Conservation (phyloP, 2,329 filamentous ascomycete species). For the Exophiala aquamarina region DNA sequence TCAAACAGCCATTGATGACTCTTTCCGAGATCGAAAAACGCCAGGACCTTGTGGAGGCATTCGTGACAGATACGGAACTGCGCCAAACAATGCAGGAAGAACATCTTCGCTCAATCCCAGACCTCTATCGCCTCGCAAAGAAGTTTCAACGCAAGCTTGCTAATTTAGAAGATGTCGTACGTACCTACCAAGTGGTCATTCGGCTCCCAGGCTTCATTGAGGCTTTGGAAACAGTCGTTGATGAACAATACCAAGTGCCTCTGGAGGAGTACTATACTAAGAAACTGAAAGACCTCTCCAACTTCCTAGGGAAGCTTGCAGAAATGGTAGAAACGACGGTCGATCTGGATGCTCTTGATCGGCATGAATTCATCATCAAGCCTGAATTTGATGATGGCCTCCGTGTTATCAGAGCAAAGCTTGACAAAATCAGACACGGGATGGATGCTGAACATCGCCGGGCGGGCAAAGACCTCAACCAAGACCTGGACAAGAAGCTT, state of each 20-base stretch:
- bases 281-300: conserved; percentile 73
- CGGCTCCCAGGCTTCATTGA: conserved; percentile 85
- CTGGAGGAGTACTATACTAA: conserved; percentile 84
- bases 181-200: conserved; percentile 92
- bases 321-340: conserved; percentile 99
- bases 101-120: conserved; percentile 87
- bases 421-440: conserved; percentile 78
- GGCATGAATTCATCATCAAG: conserved; percentile 98
- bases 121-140: conserved; percentile 90
- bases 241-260: conserved; percentile 85
- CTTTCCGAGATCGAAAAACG: conserved; percentile 83
- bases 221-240: conserved; percentile 90
- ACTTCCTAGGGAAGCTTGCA: conserved; percentile 79
- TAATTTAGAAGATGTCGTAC: conserved; percentile 91
- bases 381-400: conserved; percentile 92
- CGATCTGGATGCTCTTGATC: conserved; percentile 89
- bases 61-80: conserved; percentile 87
- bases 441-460: conserved; percentile 80
- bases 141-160: conserved; percentile 91
- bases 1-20: conserved; percentile 96
- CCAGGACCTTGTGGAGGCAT: conserved; percentile 92
- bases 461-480: conserved; percentile 77
- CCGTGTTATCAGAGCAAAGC: conserved; percentile 82
- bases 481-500: conserved; percentile 97
- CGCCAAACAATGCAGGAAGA: conserved; percentile 96